phyloP scores from a whole-genome alignment of 1,284 basidiomycete genomes.

The Golubevia sp. region DNA sequence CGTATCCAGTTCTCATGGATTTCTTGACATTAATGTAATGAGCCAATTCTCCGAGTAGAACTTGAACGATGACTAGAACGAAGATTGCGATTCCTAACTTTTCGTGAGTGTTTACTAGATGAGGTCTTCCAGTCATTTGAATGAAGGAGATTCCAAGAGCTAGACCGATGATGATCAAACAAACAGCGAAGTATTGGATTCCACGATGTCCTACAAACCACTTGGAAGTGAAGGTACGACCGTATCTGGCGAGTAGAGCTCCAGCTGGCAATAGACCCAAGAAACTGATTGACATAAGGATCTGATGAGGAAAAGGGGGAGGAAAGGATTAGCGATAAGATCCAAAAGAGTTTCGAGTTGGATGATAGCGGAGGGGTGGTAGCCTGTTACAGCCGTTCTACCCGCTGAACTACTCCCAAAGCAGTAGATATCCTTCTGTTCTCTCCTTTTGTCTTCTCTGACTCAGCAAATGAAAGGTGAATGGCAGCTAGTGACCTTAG shows the following conservation, averaged over 20 bases:
- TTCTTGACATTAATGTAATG: slow-evolving; percentile 15
- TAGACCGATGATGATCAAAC: slow-evolving; percentile 25
- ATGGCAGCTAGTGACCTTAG: too few relatives aligned
- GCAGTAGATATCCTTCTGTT: too few relatives aligned
- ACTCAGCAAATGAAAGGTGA: too few relatives aligned
- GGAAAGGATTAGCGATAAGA: too few relatives aligned
- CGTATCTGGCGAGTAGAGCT: slow-evolving; percentile 36
- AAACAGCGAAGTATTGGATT: slow-evolving; percentile 20
- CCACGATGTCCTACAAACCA: slow-evolving; percentile 38
- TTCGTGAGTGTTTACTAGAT: slow-evolving; percentile 26
- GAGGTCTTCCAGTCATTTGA: slow-evolving; percentile 2
- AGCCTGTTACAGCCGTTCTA: too few relatives aligned
- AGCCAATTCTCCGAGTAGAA: slow-evolving; percentile 20
- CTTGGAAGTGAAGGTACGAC: slow-evolving; percentile 27
- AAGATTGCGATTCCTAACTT: slow-evolving; percentile 35
- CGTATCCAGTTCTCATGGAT: slow-evolving; percentile 8
- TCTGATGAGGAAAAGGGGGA: slow-evolving; percentile 41
- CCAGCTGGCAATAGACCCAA: slow-evolving; percentile 28
- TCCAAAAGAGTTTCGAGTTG: too few relatives aligned
- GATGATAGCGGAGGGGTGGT: neutral
- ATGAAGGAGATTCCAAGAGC: slow-evolving; percentile 1
- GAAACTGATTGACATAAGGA: slow-evolving; percentile 43
- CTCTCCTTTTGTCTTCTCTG: too few relatives aligned
- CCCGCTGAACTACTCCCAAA: too few relatives aligned
- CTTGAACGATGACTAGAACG: slow-evolving; percentile 35